Evolutionary conservation across 306 rosid genomes (phyloP).

Genomic region (Rubus parviflorus): DNA sequence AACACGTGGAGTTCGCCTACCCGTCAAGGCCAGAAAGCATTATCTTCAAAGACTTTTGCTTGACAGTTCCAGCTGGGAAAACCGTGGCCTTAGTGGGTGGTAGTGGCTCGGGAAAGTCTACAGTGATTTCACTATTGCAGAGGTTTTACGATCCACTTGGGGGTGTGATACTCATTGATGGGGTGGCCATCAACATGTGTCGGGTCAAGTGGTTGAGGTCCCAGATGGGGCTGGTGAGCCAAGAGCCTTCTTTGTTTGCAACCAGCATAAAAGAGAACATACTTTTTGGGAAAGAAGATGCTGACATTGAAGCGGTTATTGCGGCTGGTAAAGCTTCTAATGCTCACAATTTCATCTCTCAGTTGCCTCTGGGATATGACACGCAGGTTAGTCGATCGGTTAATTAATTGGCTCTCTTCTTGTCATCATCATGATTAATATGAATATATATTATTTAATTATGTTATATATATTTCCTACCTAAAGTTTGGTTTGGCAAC

Average conservation of each 20-base stretch:
- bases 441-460: too few species aligned
- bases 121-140: conserved; percentile 68
- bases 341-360: conserved; percentile 76
- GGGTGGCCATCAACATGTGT: conserved; percentile 52
- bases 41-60: conserved; percentile 48
- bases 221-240: conserved; percentile 92
- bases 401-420: not conserved
- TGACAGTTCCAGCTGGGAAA: conserved; percentile 68
- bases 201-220: conserved; percentile 86
- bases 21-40: conserved; percentile 82
- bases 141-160: conserved; percentile 79
- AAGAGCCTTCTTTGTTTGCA: conserved; percentile 87
- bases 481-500: too few species aligned
- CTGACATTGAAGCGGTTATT: conserved; percentile 49
- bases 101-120: conserved; percentile 92
- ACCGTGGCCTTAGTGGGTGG: conserved; percentile 83
- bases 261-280: conserved; percentile 78
- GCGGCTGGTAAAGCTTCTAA: conserved; percentile 80
- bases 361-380: conserved; percentile 68
- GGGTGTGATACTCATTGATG: conserved; percentile 70
- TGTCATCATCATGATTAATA: not conserved
- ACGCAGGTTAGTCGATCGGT: conserved; percentile 59
- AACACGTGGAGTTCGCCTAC: conserved; percentile 58
- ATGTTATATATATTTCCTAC: too few species aligned
- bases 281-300: conserved; percentile 85